Evolutionary conservation across 164 flowering plant genomes (phyloP).

Genomic region (Warburgia ugandensis): DNA sequence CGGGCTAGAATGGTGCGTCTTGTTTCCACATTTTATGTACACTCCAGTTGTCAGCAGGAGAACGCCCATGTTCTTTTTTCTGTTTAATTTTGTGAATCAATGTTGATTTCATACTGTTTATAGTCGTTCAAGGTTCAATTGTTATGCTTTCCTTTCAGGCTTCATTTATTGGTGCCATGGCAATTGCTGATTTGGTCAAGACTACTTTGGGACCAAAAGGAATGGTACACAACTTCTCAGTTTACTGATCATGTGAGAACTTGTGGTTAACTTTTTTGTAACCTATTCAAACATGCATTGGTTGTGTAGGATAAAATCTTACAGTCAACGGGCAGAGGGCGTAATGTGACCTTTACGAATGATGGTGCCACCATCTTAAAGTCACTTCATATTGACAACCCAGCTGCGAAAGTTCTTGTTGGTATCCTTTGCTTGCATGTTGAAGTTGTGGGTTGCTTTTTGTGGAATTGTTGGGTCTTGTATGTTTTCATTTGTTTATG

Average conservation of each 20-base stretch:
- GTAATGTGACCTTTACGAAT: slow-evolving; percentile 80
- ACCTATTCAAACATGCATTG: no score
- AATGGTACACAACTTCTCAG: slow-evolving; percentile 80
- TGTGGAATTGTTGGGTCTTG: no score
- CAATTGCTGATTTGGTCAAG: slow-evolving; percentile 93
- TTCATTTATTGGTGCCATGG: slow-evolving; percentile 96
- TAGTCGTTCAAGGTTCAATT: background rate
- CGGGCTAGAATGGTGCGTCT: slow-evolving; percentile 89
- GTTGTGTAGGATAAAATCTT: slow-evolving; percentile 76
- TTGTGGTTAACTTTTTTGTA: no score
- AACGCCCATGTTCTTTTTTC: background rate
- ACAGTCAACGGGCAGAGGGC: slow-evolving; percentile 91
- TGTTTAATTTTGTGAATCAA: background rate
- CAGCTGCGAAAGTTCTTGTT: slow-evolving; percentile 95
- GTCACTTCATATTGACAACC: slow-evolving; percentile 92
- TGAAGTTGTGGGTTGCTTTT: no score
- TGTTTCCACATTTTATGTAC: background rate
- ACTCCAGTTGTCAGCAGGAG: background rate
- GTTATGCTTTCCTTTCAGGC: slow-evolving; percentile 36
- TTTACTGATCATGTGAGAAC: no score
- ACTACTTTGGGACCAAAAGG: slow-evolving; percentile 98
- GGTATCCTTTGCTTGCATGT: slow-evolving; percentile 95
- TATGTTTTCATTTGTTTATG: no score
- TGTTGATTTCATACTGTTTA: background rate
- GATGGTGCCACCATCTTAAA: slow-evolving; percentile 97